Base-by-base conservation (phyloP, 441 rosid genomes). In the Brassica hybrid region DNA sequence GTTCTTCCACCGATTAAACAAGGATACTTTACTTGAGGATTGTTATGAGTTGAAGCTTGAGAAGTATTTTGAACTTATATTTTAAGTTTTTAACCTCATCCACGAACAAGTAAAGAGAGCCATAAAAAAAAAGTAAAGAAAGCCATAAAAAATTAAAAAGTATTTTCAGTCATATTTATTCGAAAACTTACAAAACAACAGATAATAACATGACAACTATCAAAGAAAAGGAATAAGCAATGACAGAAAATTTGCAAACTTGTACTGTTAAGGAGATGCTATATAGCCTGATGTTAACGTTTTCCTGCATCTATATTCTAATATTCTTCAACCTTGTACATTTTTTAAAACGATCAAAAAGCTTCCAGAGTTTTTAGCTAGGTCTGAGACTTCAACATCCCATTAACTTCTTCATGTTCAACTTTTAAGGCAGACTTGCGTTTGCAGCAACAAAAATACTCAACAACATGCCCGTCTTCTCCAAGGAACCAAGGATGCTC, bases 371-470 rank as follows among this genome's bases (percentile, higher is more conserved):
- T 43, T 13, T 30, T 74, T 73, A 63, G 60, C 65, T 43, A 63
- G 1, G 57, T 14, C 67, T 58, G 58, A 69, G 45, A 58, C 70
- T 64, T 69, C 71, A 63, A 41, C 71, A 56, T 82, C 45, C 78
- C 86, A 68, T 83, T 75, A 67, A 58, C 75, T 73, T 75, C 80
- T 66, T 30, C 81, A 48, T 64, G 70, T 56, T 45, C 80, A 36
- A 14, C 72, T 65, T 8, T 48, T 50, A 13, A 79, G 79, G 81
- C 23, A 64, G 81, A 71, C 38, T 79, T 86, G 30, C 94, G 97
- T 81, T 86, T 87, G 90, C 99, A 95, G 94, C 98, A 90, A 69
- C 98, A 95, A 19, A 84, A 76, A 77, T 87, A 83, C 69, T 73
- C 86, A 23, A 89, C 89, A 65, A 90, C 82, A 2, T 83, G 89